Evolutionary conservation across 1,284 basidiomycete species (phyloP).

Genomic region (Rhodotorula sp.): DNA sequence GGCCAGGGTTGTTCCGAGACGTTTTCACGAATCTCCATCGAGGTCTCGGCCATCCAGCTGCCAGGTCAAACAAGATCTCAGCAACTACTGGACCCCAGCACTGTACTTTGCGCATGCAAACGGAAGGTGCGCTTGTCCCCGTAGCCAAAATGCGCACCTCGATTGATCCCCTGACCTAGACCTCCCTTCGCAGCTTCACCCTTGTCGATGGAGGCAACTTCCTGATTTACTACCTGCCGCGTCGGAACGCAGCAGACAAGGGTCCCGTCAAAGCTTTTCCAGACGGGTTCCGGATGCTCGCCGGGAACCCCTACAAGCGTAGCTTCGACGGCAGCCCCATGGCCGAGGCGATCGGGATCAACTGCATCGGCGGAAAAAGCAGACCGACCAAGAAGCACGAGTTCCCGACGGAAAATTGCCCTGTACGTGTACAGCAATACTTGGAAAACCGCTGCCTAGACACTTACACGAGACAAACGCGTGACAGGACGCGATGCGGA

Average conservation of each 20-base stretch:
- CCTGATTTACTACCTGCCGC: slow-evolving; percentile 15
- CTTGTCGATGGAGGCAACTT: slow-evolving; percentile 2
- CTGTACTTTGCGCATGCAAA: slow-evolving; percentile 19
- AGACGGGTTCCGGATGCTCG: slow-evolving; percentile 51
- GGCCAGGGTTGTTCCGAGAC: too few relatives aligned
- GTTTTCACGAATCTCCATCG: not conserved
- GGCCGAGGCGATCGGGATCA: slow-evolving; percentile 18
- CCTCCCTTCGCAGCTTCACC: slow-evolving; percentile 7
- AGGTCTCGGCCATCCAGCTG: not conserved
- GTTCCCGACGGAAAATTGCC: slow-evolving; percentile 22
- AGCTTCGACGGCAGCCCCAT: slow-evolving; percentile 6
- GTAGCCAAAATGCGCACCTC: too few relatives aligned
- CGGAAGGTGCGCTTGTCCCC: not conserved
- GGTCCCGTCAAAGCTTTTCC: slow-evolving; percentile 15
- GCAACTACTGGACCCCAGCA: slow-evolving; percentile 20
- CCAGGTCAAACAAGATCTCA: slow-evolving; percentile 25
- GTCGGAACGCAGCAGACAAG: slow-evolving; percentile 1
- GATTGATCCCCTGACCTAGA: not conserved
- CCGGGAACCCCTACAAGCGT: slow-evolving; percentile 46
- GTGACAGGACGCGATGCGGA: slow-evolving; percentile 7
- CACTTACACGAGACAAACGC: not conserved
- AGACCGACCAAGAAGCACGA: slow-evolving; percentile 1
- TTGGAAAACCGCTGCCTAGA: not conserved
- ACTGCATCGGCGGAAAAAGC: slow-evolving; percentile 17
- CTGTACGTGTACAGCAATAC: not conserved